Base-by-base conservation (phyloP, 352 stramenopile genomes). In the Saprolegnia parasitica region DNA sequence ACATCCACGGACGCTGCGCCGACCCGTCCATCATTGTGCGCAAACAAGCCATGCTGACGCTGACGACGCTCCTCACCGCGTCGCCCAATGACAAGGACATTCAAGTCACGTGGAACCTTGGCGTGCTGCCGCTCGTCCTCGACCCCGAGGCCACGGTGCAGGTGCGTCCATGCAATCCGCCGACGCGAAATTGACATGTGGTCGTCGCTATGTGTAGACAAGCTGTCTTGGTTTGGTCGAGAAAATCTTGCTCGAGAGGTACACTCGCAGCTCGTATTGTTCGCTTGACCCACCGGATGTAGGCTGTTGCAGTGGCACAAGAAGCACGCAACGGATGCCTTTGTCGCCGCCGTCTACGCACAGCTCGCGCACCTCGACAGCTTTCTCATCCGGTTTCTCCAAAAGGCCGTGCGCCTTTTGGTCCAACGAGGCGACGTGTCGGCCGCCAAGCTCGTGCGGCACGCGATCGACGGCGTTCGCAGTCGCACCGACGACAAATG, bases 31-130 rank as follows among this genome's bases (percentile, higher is more conserved):
- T 94, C 9, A 63, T 90, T 42, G 86, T 96, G 8, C 84, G 87
- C 26, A 82, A 93, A 3, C 87, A 96, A 67, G 81, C 86, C 1
- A 81, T 92, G 62, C 92, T 91, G 65, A 92, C 86, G 18, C 73
- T 96, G 6, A 91, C 87, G 10, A 74, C 80, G 9, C 81, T 96
- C 21, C 45, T 96, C n/a, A 68, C 90, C 10, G 86, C 81, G 40
- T 90, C 91, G 60, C 80, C 86, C 13, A 61, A 72, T 0, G 82
- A 94, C 71, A 66, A 77, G 4, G 86, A 93, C 21, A 81, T 85
- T 0, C 87, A 96, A 55, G 83, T 81, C 20, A 47, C 92, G n/a
- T 96, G 87, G 87, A 92, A 89, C 70, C 71, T 90, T 24, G 87
- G 87, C 13, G 84, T 96, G 39, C 72, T 96, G n/a, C 84, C 86